Conservation (phyloP, 2,329 filamentous ascomycete genomes). For the Cladophialophora chaetospira region DNA sequence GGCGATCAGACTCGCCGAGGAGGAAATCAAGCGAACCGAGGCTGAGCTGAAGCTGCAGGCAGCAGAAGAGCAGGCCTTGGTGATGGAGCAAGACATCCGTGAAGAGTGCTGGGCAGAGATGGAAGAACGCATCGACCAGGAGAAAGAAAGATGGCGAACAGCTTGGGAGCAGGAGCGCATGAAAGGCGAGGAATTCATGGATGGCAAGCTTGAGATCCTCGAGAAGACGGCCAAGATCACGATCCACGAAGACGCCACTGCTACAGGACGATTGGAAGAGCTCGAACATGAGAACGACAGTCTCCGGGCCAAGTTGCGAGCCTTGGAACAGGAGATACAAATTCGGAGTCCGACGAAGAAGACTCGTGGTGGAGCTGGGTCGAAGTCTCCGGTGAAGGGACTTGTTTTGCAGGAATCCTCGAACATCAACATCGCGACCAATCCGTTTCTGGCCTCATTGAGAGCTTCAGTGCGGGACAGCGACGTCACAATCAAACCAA, state of each 20-base stretch:
- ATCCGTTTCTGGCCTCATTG: slow-evolving; percentile 30
- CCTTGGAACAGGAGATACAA: slow-evolving; percentile 66
- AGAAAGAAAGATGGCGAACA: slow-evolving; percentile 78
- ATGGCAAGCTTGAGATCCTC: slow-evolving; percentile 80
- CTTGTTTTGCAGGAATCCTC: slow-evolving; percentile 27
- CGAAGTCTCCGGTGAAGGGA: slow-evolving; percentile 26
- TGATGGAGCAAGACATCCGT: slow-evolving; percentile 79
- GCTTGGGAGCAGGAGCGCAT: slow-evolving; percentile 70
- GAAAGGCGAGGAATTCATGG: slow-evolving; percentile 75
- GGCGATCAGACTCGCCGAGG: slow-evolving; percentile 67
- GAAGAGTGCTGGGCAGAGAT: slow-evolving; percentile 89
- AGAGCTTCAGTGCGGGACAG: slow-evolving; percentile 19
- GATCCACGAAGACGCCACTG: slow-evolving; percentile 56
- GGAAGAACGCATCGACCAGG: slow-evolving; percentile 72
- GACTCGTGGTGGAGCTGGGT: slow-evolving; percentile 29
- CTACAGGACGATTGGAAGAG: slow-evolving; percentile 58
- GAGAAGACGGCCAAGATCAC: slow-evolving; percentile 46
- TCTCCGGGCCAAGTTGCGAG: slow-evolving; percentile 64
- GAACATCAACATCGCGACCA: slow-evolving; percentile 29
- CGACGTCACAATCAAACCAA: slow-evolving; percentile 24
- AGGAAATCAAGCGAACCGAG: slow-evolving; percentile 69
- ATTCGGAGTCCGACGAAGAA: slow-evolving; percentile 65
- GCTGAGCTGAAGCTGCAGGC: slow-evolving; percentile 73
- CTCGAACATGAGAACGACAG: slow-evolving; percentile 72
- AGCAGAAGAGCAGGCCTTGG: slow-evolving; percentile 64